phyloP scores from a whole-genome alignment of 352 stramenopile species.

The Pythium rishiriense region DNA sequence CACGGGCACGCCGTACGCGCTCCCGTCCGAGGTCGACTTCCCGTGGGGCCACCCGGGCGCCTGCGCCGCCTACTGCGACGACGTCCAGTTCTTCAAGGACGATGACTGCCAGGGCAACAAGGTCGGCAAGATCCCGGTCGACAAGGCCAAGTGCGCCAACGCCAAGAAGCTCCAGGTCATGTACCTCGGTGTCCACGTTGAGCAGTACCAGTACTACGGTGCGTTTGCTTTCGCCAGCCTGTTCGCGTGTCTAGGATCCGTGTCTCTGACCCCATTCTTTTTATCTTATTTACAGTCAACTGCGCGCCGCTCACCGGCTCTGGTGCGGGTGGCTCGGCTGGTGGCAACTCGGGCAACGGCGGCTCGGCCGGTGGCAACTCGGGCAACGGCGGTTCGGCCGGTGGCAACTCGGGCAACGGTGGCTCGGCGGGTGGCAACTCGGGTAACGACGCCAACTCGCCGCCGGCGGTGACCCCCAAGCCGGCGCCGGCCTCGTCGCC shows the following conservation, averaged over 20 bases:
- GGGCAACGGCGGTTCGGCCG: not conserved
- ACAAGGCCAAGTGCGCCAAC: conserved; percentile 19
- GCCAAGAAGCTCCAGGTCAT: conserved; percentile 28
- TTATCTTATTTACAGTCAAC: conserved; percentile 11
- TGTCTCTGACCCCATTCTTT: not conserved
- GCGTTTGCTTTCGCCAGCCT: not conserved
- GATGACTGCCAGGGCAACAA: conserved; percentile 27
- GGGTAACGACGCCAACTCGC: not conserved
- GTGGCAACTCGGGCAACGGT: too few species aligned
- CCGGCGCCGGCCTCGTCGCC: not conserved
- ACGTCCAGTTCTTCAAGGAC: conserved; percentile 24
- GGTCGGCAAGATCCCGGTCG: conserved; percentile 29
- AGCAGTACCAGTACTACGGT: conserved; percentile 25
- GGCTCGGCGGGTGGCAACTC: not conserved
- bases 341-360: not conserved
- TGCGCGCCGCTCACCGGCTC: conserved; percentile 3
- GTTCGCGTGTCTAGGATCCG: too few species aligned
- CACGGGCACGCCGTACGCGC: conserved; percentile 8
- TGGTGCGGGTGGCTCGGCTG: not conserved
- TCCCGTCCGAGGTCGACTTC: conserved; percentile 30
- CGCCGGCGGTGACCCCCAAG: not conserved
- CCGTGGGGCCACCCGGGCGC: conserved; percentile 25
- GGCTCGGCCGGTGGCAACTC: not conserved
- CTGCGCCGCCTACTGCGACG: conserved; percentile 29
- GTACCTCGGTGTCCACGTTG: conserved; percentile 26